Evolutionary conservation across 163 green algal genomes (phyloP).

Genomic region (Chloroidium sp.): DNA sequence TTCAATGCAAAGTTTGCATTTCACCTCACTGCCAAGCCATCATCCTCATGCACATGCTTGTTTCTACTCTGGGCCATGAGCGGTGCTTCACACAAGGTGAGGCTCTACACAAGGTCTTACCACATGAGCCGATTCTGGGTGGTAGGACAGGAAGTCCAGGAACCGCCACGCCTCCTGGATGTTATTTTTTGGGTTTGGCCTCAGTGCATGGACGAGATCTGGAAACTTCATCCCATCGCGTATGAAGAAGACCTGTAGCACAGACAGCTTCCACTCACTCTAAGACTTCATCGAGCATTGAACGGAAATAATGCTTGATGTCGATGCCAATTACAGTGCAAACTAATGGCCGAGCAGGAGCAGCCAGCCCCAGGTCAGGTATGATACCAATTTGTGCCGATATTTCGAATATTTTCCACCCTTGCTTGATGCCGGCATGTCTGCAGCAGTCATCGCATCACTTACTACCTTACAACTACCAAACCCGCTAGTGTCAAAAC

Average conservation of each 20-base stretch:
- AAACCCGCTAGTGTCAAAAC: neutral
- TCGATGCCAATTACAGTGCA: too few species aligned
- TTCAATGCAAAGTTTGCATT: too few species aligned
- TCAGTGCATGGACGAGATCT: constrained; percentile 87
- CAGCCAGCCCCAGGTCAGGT: too few species aligned
- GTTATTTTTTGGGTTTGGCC: constrained; percentile 42
- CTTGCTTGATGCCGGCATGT: too few species aligned
- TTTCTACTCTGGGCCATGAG: too few species aligned
- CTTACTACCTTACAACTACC: too few species aligned
- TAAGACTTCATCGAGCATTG: neutral
- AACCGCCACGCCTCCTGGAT: constrained; percentile 77
- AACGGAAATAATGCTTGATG: neutral
- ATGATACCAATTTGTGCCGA: too few species aligned
- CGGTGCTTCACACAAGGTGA: too few species aligned
- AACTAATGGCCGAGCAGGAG: too few species aligned
- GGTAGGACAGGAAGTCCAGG: constrained; percentile 87
- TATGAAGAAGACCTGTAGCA: constrained; percentile 83
- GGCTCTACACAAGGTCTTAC: neutral
- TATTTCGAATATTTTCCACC: too few species aligned
- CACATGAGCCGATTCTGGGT: constrained; percentile 55
- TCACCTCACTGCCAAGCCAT: neutral
- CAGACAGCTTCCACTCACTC: neutral
- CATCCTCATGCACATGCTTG: neutral
- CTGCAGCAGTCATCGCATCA: too few species aligned
- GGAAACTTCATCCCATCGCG: constrained; percentile 91